Conservation (phyloP, 2,329 filamentous ascomycete genomes). For the Calonectria pseudoreteaudii region DNA sequence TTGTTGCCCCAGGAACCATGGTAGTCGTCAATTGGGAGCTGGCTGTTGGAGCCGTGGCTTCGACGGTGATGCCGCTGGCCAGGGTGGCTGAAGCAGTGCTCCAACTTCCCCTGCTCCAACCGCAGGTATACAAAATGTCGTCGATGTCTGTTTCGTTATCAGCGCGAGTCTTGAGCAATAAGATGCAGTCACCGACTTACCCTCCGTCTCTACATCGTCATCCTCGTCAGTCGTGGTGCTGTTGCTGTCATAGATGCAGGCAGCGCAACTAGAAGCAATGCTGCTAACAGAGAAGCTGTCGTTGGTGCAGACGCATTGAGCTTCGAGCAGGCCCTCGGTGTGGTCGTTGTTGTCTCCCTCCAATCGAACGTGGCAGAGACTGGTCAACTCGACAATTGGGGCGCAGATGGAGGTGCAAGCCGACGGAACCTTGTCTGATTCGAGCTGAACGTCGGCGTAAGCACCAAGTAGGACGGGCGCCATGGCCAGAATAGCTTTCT, state of each 20-base stretch:
- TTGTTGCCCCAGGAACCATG: constrained; percentile 37
- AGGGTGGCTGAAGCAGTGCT: constrained; percentile 26
- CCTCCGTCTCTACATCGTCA: constrained; percentile 36
- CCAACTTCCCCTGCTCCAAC: constrained; percentile 44
- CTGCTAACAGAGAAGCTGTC: constrained; percentile 52
- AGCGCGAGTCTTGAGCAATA: background rate
- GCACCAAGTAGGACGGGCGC: constrained; percentile 44
- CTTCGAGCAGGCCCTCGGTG: constrained; percentile 52
- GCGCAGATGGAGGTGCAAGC: constrained; percentile 51
- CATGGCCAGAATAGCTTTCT: constrained; percentile 44
- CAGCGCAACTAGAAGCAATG: constrained; percentile 52
- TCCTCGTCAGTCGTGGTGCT: constrained; percentile 32
- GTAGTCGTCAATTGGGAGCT: constrained; percentile 52
- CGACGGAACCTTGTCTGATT: constrained; percentile 49
- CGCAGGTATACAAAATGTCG: constrained; percentile 49
- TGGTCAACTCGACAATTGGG: constrained; percentile 50
- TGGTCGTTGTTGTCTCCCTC: constrained; percentile 43
- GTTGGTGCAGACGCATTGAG: constrained; percentile 57
- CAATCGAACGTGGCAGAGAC: constrained; percentile 50
- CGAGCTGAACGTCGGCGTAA: constrained; percentile 49
- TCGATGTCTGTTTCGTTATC: constrained; percentile 45
- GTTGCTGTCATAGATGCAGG: constrained; percentile 46
- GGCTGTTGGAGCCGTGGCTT: constrained; percentile 47
- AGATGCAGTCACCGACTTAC: constrained; percentile 27
- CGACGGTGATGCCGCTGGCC: constrained; percentile 47